phyloP scores from a whole-genome alignment of 177 flowering plant genomes.

The Vitis hybrid region DNA sequence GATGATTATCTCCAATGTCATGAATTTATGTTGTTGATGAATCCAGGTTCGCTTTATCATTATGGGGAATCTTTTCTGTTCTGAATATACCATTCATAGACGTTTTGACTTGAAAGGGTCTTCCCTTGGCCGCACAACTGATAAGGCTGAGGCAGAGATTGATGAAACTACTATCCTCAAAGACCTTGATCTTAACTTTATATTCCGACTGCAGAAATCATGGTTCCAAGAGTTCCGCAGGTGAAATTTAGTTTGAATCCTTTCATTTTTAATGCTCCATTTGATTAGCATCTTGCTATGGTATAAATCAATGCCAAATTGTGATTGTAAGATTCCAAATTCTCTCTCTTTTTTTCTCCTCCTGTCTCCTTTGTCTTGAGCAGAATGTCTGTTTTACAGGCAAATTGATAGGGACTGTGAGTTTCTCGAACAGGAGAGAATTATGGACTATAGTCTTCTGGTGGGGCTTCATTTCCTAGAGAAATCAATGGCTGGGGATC shows the following conservation, averaged over 20 bases:
- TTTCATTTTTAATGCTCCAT: neutral
- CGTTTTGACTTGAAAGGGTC: constrained; percentile 65
- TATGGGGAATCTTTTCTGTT: constrained; percentile 58
- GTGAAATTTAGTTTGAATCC: constrained; percentile 19
- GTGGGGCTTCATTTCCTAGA: constrained; percentile 57
- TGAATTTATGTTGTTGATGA: constrained; percentile 6
- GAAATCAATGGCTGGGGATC: constrained; percentile 24
- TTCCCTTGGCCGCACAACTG: constrained; percentile 53
- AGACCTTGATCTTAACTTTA: constrained; percentile 59
- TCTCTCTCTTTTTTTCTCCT: neutral
- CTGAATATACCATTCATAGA: constrained; percentile 48
- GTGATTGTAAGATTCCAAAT: too few relatives aligned
- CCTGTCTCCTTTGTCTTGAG: neutral
- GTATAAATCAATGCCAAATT: neutral
- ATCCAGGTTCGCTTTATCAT: constrained; percentile 54
- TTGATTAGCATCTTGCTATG: neutral
- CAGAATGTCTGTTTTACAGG: constrained; percentile 23
- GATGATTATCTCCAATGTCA: neutral
- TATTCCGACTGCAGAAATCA: constrained; percentile 41
- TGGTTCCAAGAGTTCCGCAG: constrained; percentile 58
- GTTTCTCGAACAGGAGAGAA: constrained; percentile 58
- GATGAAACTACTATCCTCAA: constrained; percentile 53
- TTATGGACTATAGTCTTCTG: constrained; percentile 60
- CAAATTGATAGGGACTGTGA: constrained; percentile 61
- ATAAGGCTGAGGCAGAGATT: constrained; percentile 48